Evolutionary conservation across 108 stramenopile species (phyloP).

Genomic region (Nitzschia sp.): DNA sequence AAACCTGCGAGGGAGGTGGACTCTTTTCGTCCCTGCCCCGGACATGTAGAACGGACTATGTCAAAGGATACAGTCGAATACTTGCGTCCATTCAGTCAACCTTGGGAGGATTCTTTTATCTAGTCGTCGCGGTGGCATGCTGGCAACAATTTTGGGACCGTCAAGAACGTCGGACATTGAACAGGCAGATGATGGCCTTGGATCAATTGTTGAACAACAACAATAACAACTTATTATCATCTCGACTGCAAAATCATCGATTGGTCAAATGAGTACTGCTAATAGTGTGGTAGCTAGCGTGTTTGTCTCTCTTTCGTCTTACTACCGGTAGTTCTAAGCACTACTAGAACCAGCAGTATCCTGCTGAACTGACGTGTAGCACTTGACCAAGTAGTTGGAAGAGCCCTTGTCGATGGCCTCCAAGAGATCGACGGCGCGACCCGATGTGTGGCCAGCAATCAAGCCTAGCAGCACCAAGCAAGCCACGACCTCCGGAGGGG

Average conservation of each 20-base stretch:
- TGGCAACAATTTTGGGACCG: constrained; percentile 3
- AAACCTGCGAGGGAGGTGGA: neutral
- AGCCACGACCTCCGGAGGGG: neutral
- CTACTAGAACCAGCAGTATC: too few species aligned
- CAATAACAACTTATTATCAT: too few species aligned
- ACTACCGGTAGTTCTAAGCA: too few species aligned
- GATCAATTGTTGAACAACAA: neutral
- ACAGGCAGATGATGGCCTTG: neutral
- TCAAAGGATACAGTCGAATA: neutral
- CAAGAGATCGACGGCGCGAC: neutral
- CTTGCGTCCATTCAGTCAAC: neutral
- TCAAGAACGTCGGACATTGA: neutral
- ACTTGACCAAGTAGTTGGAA: neutral
- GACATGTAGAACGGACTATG: neutral
- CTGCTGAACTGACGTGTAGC: too few species aligned
- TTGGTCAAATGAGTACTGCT: too few species aligned
- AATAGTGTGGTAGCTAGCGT: too few species aligned
- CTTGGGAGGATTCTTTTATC: constrained; percentile 5
- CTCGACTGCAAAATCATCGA: too few species aligned
- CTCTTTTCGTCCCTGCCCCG: neutral
- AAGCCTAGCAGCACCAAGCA: neutral
- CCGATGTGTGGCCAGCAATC: constrained; percentile 3
- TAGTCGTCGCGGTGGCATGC: neutral
- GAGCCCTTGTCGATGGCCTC: neutral
- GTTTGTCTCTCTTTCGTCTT: too few species aligned